These are phyloP conservation scores for Vitis hybrid DNA, from an alignment of 177 flowering plant species.

Conservation along the genomic window DNA sequence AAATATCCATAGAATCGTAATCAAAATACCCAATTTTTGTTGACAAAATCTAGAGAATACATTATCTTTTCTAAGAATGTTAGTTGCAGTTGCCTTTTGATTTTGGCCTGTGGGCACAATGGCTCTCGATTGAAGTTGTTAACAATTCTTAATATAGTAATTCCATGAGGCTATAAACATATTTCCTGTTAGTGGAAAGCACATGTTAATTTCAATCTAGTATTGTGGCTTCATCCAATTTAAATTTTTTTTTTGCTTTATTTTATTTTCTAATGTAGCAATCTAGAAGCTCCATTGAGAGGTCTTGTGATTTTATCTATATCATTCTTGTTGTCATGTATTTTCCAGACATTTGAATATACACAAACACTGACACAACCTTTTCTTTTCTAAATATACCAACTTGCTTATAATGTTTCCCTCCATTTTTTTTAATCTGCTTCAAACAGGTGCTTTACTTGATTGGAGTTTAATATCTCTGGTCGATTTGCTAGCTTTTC, in stretches of 20 bases:
- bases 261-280: background rate
- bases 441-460: slow-evolving; percentile 16
- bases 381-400: background rate
- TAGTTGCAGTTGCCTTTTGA: background rate
- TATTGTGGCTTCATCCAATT: background rate
- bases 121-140: background rate
- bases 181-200: background rate
- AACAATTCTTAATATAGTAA: background rate
- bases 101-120: background rate
- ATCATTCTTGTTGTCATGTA: background rate
- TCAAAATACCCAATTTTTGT: background rate
- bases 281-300: background rate
- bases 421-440: background rate
- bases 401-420: background rate
- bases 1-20: no score
- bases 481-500: slow-evolving; percentile 22
- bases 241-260: no score
- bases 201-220: background rate
- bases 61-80: background rate
- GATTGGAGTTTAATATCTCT: slow-evolving; percentile 24
- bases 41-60: background rate
- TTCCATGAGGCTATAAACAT: background rate
- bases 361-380: background rate
- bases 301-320: background rate
- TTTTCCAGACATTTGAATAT: background rate